Conservation (phyloP, 116 monocot species). For the Posidonia oceanica region DNA sequence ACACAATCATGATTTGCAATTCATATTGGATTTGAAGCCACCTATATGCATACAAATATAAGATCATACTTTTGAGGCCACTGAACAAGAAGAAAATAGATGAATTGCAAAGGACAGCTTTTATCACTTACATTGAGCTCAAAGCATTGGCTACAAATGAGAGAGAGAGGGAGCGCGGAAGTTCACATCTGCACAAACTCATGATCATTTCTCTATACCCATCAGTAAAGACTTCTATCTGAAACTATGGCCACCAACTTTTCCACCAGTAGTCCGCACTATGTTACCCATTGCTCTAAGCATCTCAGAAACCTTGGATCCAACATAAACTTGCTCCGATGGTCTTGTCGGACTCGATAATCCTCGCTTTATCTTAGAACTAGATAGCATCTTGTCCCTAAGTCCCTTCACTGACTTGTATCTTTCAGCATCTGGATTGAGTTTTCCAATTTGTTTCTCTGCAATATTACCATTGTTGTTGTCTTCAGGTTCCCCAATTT, state of each 20-base stretch:
- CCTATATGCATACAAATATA: too few species aligned
- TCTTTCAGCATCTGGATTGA: constrained; percentile 37
- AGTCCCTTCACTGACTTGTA: constrained; percentile 43
- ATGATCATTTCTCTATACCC: not conserved
- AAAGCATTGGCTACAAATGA: too few species aligned
- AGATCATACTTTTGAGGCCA: too few species aligned
- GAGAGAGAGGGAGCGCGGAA: too few species aligned
- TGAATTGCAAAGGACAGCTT: too few species aligned
- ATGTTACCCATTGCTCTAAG: constrained; percentile 14
- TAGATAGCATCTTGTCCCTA: constrained; percentile 44
- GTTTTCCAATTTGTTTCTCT: constrained; percentile 6
- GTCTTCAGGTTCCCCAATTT: not conserved
- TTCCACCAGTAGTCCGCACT: not conserved
- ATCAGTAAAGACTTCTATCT: not conserved
- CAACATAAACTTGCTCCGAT: constrained; percentile 16
- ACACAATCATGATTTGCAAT: too few species aligned
- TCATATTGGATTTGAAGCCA: too few species aligned
- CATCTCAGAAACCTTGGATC: constrained; percentile 22
- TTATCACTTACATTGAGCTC: too few species aligned
- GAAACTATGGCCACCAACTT: not conserved
- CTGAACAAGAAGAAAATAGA: too few species aligned
- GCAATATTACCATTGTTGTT: not conserved
- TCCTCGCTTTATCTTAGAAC: constrained; percentile 14
- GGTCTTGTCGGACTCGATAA: not conserved
- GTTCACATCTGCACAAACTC: too few species aligned